A percentile compares a stretch with the other conserved stretches of the same genome.
Evolutionary conservation across 768 basidiomycete genomes (phyloP).

Genomic region (Lentinula aciculospora): DNA sequence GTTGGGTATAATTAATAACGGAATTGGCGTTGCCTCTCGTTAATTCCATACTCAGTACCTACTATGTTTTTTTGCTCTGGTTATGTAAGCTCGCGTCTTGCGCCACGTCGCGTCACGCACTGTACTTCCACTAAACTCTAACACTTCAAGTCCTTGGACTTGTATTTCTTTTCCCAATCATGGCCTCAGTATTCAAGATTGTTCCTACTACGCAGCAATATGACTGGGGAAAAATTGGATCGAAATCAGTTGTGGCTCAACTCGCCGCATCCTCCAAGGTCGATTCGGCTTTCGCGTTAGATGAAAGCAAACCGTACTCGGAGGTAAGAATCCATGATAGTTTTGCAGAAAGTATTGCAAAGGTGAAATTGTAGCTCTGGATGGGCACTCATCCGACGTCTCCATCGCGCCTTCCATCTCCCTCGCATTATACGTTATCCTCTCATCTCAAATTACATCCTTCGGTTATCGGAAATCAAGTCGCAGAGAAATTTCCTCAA

Average conservation of each 20-base stretch:
- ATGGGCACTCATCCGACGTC: slow-evolving; percentile 94
- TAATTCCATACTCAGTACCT: no score
- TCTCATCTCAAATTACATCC: slow-evolving; percentile 62
- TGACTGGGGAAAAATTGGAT: slow-evolving; percentile 91
- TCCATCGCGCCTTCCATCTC: slow-evolving; percentile 50
- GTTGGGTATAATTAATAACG: not conserved
- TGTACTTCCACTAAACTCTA: not conserved
- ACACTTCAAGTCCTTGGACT: not conserved
- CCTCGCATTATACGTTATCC: slow-evolving; percentile 43
- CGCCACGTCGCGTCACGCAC: not conserved
- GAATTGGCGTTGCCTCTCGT: no score
- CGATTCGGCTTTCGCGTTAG: slow-evolving; percentile 54
- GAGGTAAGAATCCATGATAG: slow-evolving; percentile 60
- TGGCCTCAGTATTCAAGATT: slow-evolving; percentile 66
- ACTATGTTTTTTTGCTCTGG: no score
- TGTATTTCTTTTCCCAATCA: not conserved
- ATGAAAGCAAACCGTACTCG: slow-evolving; percentile 79
- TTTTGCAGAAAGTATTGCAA: not conserved
- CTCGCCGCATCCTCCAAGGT: slow-evolving; percentile 59
- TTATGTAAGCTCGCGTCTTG: no score
- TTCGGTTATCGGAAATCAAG: slow-evolving; percentile 56
- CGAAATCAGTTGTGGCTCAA: slow-evolving; percentile 81
- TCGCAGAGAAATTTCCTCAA: slow-evolving; percentile 47
- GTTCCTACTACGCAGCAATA: slow-evolving; percentile 83
- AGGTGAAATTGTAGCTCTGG: slow-evolving; percentile 65